Evolutionary conservation across 805 yeast genomes (phyloP), one percentile per base, ranked within the genome.

Genomic region (Candida odintsovae): DNA sequence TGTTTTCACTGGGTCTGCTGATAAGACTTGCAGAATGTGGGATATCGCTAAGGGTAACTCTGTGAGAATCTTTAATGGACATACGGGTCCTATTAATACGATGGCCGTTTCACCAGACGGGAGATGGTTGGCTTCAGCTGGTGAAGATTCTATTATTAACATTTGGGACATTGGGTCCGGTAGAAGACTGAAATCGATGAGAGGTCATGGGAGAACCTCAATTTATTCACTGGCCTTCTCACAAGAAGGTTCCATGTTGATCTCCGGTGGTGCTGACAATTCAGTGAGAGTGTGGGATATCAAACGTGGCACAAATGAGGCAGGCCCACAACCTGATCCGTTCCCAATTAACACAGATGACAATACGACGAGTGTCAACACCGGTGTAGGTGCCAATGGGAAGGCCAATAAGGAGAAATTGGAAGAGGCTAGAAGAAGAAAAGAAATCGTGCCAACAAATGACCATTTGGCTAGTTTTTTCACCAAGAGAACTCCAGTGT

Each of bases 1-100:
- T 63, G 82, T 94, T 7, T 83, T 94, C 60, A 92, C 99, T 0
- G 99, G 99, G 7, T 88, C 96, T 6, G 80, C 90, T 52, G 99
- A 94, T 67, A 89, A 90, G 68, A 89, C 98, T 0, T 85, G 95
- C 60, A 76, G 99, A 52, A 90, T 94, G 97, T 94, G 99, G 99
- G 99, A 94, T 65, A 82, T 94, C 22, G 78, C 82, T 33, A 77
- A 82, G 38, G 99, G 99, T 36, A 83, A 81, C 53, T 82, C 95
- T 37, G 97, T 90, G 25, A 77, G 99, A 51, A 82, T 94, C 10
- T 92, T 94, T 64, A 79, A 89, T 65, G 97, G 97, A 1, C 97
- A 90, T 59, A 80, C 90, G 3, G 90, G 90, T n/a, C 85, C 97
- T 1, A 78, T 94, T 20, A 85, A 87, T 51, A 76, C 90, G 18